phyloP scores from a whole-genome alignment of 1,284 basidiomycete genomes.

The Ganoderma leucocontextum region DNA sequence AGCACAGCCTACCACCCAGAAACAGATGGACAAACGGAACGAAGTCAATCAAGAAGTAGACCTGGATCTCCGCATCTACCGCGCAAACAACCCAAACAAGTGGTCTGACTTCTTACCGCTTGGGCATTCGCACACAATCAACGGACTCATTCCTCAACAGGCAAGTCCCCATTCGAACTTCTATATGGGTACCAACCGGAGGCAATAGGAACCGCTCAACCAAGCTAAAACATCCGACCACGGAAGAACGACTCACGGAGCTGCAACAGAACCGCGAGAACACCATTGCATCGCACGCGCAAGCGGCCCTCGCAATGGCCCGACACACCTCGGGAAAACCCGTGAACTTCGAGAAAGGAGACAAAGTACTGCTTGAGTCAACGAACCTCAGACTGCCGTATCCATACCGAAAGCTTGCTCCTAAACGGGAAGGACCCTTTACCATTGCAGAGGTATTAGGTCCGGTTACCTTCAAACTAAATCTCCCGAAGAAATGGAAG shows the following conservation, averaged over 20 bases:
- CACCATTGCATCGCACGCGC: slow-evolving; percentile 1
- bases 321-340: neutral
- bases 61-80: slow-evolving; percentile 32
- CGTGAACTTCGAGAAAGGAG: slow-evolving; percentile 9
- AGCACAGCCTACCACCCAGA: slow-evolving; percentile 36
- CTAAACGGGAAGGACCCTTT: slow-evolving; percentile 16
- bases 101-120: neutral
- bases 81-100: slow-evolving; percentile 35
- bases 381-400: slow-evolving; percentile 14
- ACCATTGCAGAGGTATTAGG: slow-evolving; percentile 1
- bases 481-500: slow-evolving; percentile 20
- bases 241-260: neutral
- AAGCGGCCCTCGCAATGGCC: slow-evolving; percentile 9
- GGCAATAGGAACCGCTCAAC: neutral
- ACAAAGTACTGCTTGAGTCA: slow-evolving; percentile 14
- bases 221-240: neutral
- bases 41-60: slow-evolving; percentile 44
- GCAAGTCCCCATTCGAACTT: neutral
- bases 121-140: neutral
- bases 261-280: neutral
- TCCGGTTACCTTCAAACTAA: slow-evolving; percentile 5
- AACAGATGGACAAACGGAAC: slow-evolving; percentile 45
- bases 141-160: neutral
- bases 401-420: slow-evolving; percentile 7
- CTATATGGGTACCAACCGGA: neutral